Evolutionary conservation across 495 filamentous ascomycete genomes (phyloP), one percentile per base, ranked within the genome.

Genomic region (Penicillium odoratum): DNA sequence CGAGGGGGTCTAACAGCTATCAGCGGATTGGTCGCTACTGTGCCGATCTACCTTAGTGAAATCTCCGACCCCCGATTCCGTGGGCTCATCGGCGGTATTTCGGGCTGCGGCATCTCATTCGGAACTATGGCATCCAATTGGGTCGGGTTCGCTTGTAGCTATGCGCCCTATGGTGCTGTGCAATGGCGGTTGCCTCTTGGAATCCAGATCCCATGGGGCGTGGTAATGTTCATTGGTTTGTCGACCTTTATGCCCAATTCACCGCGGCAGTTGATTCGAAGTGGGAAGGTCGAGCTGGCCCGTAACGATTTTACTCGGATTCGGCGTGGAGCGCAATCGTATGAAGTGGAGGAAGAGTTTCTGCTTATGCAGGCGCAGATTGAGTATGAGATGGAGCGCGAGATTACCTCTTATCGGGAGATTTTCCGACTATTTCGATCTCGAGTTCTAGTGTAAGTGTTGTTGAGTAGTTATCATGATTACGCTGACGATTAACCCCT

Each of bases 221-320:
- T 84, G 10, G 74, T 85, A 54, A 76, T 85, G 74, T 84, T 84
- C 57, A 59, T 74, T 28, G 82, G 81, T 1, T 58, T 85, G 36
- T 59, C 75, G 11, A 84, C 81, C 1, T 85, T 84, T 56, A 85
- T 84, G 83, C 83, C 83, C 0, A 69, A 83, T 56, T 83, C 81
- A 13, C 83, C 83, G 45, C 77, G 83, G 21, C 77, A 84, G 57
- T 63, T 85, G 34, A 75, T 85, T 31, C 80, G 81, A 3, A 69
- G 61, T n/a, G 82, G 81, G 9, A 78, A 81, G 62, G 53, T 78
- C 13, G 81, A 82, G 46, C 58, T 74, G 15, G 83, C 83, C 7
- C 69, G 76, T 0, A 70, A 60, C 51, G 78, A 83, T 60, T 85
- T 81, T 61, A 60, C 63, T 11, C 72, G 65, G 45, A 81, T 83